Conservation (phyloP, 257 asterid genomes). For the Jasminum sambac region DNA sequence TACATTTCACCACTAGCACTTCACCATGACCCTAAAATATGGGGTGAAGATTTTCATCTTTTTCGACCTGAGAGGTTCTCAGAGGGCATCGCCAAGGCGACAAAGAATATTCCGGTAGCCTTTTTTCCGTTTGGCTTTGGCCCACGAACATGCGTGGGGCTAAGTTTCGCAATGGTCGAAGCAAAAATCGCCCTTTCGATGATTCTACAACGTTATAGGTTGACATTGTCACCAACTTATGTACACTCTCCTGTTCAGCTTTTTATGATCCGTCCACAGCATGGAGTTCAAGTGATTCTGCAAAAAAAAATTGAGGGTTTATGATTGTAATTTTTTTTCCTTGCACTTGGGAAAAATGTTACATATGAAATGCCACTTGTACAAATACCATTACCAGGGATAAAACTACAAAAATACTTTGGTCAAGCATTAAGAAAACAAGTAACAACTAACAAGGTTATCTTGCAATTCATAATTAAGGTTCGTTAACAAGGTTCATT, state of each 20-base stretch:
- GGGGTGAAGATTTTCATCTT: slow-evolving; percentile 64
- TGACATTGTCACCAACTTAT: slow-evolving; percentile 48
- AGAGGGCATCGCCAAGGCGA: slow-evolving; percentile 41
- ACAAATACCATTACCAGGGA: too few species aligned
- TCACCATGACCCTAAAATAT: slow-evolving; percentile 56
- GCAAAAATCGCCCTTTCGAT: slow-evolving; percentile 58
- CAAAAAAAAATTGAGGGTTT: slow-evolving; percentile 35
- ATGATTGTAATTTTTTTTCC: too few species aligned
- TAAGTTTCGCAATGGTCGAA: slow-evolving; percentile 53
- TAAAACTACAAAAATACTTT: too few species aligned
- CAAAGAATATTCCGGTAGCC: slow-evolving; percentile 43
- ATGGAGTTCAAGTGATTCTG: slow-evolving; percentile 54
- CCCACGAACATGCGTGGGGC: slow-evolving; percentile 68
- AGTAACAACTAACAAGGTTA: too few species aligned
- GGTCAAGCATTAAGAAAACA: too few species aligned
- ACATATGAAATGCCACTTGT: too few species aligned
- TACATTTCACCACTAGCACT: slow-evolving; percentile 57
- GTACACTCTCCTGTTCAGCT: slow-evolving; percentile 58
- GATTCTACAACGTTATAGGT: slow-evolving; percentile 56
- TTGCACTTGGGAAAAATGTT: too few species aligned
- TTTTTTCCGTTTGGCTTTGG: slow-evolving; percentile 69
- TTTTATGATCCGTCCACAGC: slow-evolving; percentile 57
- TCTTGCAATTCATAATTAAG: too few species aligned
- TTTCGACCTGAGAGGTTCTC: slow-evolving; percentile 63
- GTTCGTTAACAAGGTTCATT: too few species aligned